Evolutionary conservation across 2,329 filamentous ascomycete genomes (phyloP).

Genomic region (Pseudogymnoascus sp.): DNA sequence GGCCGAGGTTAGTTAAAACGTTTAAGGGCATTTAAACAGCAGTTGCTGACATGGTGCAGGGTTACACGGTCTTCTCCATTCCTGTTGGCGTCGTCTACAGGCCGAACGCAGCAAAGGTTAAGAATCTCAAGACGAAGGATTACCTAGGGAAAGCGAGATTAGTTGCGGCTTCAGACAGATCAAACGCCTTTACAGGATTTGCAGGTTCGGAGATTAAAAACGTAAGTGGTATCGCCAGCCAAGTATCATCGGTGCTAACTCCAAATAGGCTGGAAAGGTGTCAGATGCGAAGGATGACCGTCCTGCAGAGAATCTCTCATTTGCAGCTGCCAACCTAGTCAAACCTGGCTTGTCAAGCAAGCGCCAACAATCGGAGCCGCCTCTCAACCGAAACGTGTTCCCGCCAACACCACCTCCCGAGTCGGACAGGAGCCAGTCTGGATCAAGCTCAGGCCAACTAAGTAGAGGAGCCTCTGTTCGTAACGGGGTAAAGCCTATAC

Average conservation of each 20-base stretch:
- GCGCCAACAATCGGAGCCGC: conserved; percentile 78
- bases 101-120: conserved; percentile 95
- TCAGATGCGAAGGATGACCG: conserved; percentile 64
- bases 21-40: not conserved
- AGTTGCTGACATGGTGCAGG: conserved; percentile 41
- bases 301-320: conserved; percentile 76
- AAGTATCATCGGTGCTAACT: not conserved
- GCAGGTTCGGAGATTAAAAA: conserved; percentile 72
- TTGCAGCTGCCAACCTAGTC: conserved; percentile 85
- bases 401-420: conserved; percentile 98
- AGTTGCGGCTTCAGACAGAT: conserved; percentile 75
- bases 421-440: conserved; percentile 50
- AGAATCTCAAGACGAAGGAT: conserved; percentile 95
- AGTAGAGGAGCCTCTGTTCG: conserved; percentile 53
- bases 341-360: conserved; percentile 74
- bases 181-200: conserved; percentile 76
- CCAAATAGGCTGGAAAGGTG: conserved; percentile 39
- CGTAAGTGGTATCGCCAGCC: conserved; percentile 34
- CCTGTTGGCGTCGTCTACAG: conserved; percentile 92
- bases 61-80: conserved; percentile 97
- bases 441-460: conserved; percentile 28
- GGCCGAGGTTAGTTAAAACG: conserved; percentile 58
- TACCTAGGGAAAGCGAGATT: conserved; percentile 94
- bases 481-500: conserved; percentile 51
- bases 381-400: conserved; percentile 71